Percentiles rank a stretch among this genome's conserved stretches.
Conservation (phyloP, 345 rosid genomes). For the Gossypium raimondii region DNA sequence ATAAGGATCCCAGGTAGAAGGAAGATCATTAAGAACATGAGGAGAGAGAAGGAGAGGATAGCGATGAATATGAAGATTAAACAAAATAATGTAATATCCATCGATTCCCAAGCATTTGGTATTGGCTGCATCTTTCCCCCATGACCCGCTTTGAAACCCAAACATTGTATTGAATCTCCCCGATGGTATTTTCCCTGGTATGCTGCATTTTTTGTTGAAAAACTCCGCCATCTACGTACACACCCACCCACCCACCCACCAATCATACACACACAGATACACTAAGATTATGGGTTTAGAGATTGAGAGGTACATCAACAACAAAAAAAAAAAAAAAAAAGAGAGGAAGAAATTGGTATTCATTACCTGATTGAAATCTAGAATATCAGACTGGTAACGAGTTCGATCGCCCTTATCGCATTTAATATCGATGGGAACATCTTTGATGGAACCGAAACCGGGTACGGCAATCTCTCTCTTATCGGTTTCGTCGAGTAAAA, state of each 20-base stretch:
- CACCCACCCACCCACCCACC: background rate
- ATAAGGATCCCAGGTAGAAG: constrained; percentile 72
- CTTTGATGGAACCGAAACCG: constrained; percentile 48
- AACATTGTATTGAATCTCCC: constrained; percentile 78
- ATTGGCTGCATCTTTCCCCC: constrained; percentile 73
- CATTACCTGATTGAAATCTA: constrained; percentile 67
- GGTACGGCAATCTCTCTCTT: constrained; percentile 52
- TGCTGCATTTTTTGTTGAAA: constrained; percentile 55
- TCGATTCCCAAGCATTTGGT: constrained; percentile 68
- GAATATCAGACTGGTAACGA: constrained; percentile 77
- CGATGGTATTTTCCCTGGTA: constrained; percentile 78
- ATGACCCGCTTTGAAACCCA: constrained; percentile 56
- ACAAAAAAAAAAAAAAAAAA: no score
- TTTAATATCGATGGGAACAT: constrained; percentile 62
- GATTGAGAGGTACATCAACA: background rate
- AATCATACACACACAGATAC: background rate
- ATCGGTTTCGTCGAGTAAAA: constrained; percentile 50
- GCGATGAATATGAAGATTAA: constrained; percentile 57
- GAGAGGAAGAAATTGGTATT: background rate
- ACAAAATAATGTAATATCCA: constrained; percentile 55
- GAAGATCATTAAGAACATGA: constrained; percentile 63
- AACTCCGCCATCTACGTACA: constrained; percentile 72
- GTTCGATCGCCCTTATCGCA: constrained; percentile 88
- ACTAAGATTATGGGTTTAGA: no score
- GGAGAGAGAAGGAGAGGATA: constrained; percentile 65